Percentiles rank a stretch among this genome's conserved stretches.
Evolutionary conservation across 345 rosid species (phyloP).

Genomic region (Eucalyptus cloeziana): DNA sequence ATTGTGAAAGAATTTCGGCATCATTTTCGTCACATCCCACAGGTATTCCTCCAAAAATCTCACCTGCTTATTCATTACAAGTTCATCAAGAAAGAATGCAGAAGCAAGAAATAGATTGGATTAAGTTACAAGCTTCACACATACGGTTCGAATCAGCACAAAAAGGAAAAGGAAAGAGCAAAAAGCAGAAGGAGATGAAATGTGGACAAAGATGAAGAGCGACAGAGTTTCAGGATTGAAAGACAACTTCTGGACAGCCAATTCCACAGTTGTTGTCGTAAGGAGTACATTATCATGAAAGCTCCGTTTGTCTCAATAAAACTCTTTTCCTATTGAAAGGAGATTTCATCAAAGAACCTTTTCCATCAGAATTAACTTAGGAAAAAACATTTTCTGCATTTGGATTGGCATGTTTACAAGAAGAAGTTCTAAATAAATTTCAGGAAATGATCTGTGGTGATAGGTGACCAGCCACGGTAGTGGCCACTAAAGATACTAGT

Average conservation of each 20-base stretch:
- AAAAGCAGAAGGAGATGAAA: background rate
- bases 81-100: background rate
- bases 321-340: background rate
- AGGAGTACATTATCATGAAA: background rate
- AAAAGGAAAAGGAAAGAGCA: background rate
- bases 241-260: background rate
- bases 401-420: background rate
- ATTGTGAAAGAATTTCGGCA: constrained; percentile 40
- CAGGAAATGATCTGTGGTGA: background rate
- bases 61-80: constrained; percentile 27
- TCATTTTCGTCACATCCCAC: constrained; percentile 52
- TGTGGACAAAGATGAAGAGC: background rate
- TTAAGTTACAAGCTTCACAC: background rate
- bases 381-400: background rate
- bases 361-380: background rate
- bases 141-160: background rate
- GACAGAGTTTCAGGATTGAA: background rate
- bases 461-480: background rate
- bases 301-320: background rate
- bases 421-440: background rate
- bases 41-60: constrained; percentile 64
- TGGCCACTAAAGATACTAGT: background rate
- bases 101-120: background rate
- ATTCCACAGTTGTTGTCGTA: background rate
- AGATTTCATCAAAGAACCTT: background rate